Evolutionary conservation across 1,284 basidiomycete genomes (phyloP), one percentile per base, ranked within the genome.

Genomic region (Ustilago xerochloae): DNA sequence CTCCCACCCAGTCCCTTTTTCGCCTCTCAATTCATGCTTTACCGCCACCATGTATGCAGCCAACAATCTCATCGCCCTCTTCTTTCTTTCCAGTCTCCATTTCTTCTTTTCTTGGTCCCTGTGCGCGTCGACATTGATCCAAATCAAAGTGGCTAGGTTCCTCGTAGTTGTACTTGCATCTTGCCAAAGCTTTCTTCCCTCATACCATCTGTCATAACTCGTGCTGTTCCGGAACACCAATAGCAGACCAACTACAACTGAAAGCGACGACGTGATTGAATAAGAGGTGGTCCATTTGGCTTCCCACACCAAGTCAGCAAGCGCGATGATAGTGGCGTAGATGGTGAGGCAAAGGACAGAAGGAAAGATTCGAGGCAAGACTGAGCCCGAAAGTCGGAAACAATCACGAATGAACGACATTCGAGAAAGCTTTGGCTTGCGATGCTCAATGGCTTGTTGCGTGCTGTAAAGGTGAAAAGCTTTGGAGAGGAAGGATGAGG

Each of bases 401-500:
- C 94, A 91, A 84, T 95, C 93, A 10, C 91, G 91, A 22, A 94
- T 86, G 92, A 93, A 95, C 33, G 92, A 92, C 63, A 66, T 66
- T 20, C 57, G 63, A 8, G 57, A 65, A 4, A 58, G 55, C 16
- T 52, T 54, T 7, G 66, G 65, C 20, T 48, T 62, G 54, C 57
- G 41, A 9, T 66, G 65, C 46, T 72, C 69, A 35, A 55, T 57
- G 32, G 67, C 48, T 50, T 63, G 49, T 10, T 72, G 69, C 15
- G 49, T 16, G 22, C 38, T 56, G 55, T 65, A 68, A 16, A 55
- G 55, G 24, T 49, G 39, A 46, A 72, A 68, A 2, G 69, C 64
- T 18, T 55, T 63, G 4, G 59, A 58, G 30, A 47, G 51, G 15
- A 59, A 57, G 6, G 54, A 56, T 3, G 62, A 52, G 7, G 61